These are phyloP conservation scores for Fusarium sacchari DNA, from an alignment of 2,329 filamentous ascomycete genomes.

Conservation along the genomic window DNA sequence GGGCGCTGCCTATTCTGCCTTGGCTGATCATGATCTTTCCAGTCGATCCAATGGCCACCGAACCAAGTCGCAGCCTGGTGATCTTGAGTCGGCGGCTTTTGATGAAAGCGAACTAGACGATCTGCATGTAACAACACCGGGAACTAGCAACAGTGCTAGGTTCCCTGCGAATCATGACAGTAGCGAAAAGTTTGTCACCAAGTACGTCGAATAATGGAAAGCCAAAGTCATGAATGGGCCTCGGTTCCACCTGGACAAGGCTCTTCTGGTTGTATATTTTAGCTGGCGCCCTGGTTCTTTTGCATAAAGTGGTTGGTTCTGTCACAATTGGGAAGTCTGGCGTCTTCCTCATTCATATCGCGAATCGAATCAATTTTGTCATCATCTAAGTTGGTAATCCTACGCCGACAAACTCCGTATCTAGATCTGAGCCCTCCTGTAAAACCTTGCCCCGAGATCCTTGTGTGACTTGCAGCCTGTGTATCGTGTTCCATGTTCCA, in stretches of 20 bases:
- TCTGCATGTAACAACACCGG: slow-evolving; percentile 63
- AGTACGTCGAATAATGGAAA: slow-evolving; percentile 25
- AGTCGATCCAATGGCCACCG: slow-evolving; percentile 59
- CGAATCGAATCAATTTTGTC: slow-evolving; percentile 32
- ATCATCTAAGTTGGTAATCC: slow-evolving; percentile 37
- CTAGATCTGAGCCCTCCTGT: slow-evolving; percentile 41
- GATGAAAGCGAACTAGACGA: slow-evolving; percentile 74
- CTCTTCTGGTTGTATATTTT: slow-evolving; percentile 3
- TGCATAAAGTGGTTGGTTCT: slow-evolving; percentile 26
- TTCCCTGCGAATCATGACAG: slow-evolving; percentile 68
- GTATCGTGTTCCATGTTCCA: slow-evolving; percentile 31
- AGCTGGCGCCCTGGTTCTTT: slow-evolving; percentile 29
- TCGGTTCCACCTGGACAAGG: neutral
- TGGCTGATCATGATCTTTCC: slow-evolving; percentile 53
- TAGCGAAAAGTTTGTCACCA: slow-evolving; percentile 48
- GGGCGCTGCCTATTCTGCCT: slow-evolving; percentile 63
- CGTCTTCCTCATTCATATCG: slow-evolving; percentile 24
- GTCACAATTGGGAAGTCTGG: slow-evolving; percentile 30
- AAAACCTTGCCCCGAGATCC: slow-evolving; percentile 32
- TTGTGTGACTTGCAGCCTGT: slow-evolving; percentile 23
- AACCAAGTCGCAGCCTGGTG: slow-evolving; percentile 57
- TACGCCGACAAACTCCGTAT: slow-evolving; percentile 40
- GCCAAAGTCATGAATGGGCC: neutral
- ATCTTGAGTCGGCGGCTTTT: slow-evolving; percentile 72
- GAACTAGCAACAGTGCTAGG: slow-evolving; percentile 54